Evolutionary conservation across 345 rosid genomes (phyloP).

Genomic region (Eucalyptus sp.): DNA sequence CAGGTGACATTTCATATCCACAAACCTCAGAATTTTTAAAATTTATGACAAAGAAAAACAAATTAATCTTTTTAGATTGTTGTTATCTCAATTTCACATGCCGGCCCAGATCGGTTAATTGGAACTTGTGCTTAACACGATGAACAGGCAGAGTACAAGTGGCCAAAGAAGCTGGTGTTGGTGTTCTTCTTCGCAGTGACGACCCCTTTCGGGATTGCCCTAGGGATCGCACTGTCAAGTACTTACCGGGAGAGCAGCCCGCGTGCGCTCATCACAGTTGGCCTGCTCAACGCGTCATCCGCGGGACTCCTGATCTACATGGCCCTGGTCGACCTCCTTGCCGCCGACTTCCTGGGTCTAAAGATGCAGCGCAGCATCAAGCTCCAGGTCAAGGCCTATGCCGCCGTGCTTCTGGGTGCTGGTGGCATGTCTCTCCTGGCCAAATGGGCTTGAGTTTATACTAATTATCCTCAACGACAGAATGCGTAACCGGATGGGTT

Average conservation of each 20-base stretch:
- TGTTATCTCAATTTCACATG: background rate
- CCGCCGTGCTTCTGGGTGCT: constrained; percentile 33
- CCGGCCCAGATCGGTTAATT: background rate
- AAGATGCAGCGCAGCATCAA: constrained; percentile 24
- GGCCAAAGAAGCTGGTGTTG: constrained; percentile 13
- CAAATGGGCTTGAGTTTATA: constrained; percentile 39
- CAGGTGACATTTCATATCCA: constrained; percentile 15
- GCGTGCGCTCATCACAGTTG: constrained; percentile 33
- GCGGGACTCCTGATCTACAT: constrained; percentile 62
- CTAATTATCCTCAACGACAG: background rate
- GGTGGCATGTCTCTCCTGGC: constrained; percentile 52
- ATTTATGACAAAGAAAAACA: background rate
- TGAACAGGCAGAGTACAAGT: constrained; percentile 21
- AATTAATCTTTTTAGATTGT: background rate
- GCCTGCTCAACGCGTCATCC: constrained; percentile 44
- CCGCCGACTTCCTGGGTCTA: constrained; percentile 43
- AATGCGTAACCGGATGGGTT: background rate
- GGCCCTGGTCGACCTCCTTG: constrained; percentile 63
- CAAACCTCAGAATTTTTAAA: background rate
- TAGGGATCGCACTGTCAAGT: constrained; percentile 39
- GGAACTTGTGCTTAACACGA: background rate
- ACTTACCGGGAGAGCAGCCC: constrained; percentile 38
- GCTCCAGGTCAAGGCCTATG: constrained; percentile 40
- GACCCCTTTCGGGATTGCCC: constrained; percentile 45
- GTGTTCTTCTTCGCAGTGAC: constrained; percentile 42